Evolutionary conservation across 306 rosid species (phyloP).

Genomic region (Vigna radiata): DNA sequence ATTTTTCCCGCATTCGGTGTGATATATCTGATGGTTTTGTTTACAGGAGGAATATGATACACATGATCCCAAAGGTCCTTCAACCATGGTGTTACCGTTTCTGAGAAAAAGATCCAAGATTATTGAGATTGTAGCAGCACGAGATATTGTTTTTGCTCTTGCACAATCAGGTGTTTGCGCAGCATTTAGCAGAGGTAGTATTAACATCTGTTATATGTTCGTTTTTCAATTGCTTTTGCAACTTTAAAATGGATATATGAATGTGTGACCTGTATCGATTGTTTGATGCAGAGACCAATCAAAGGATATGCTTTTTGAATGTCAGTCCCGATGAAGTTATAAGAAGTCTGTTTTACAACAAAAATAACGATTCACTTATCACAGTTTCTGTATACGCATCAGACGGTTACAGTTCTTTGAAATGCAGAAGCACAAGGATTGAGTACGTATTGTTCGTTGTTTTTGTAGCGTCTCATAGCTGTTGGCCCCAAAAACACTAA

Average conservation of each 20-base stretch:
- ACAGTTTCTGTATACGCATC: conserved; percentile 99
- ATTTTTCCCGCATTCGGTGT: conserved; percentile 2
- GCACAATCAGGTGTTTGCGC: conserved; percentile 76
- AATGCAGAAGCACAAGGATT: conserved; percentile 97
- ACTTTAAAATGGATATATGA: conserved; percentile 36
- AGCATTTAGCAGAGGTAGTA: conserved; percentile 68
- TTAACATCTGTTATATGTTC: not conserved
- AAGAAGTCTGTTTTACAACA: conserved; percentile 94
- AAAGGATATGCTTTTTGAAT: conserved; percentile 93
- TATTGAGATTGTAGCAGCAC: conserved; percentile 70
- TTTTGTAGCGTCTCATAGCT: not conserved
- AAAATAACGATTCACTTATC: conserved; percentile 97
- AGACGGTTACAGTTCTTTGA: conserved; percentile 96
- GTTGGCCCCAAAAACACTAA: not conserved
- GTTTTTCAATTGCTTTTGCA: conserved; percentile 2
- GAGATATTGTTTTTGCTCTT: conserved; percentile 69
- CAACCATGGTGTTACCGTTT: conserved; percentile 57
- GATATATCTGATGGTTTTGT: conserved; percentile 28
- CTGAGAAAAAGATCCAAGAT: conserved; percentile 66
- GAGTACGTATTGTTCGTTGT: conserved; percentile 64
- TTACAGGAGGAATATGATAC: conserved; percentile 70
- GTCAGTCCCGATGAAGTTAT: conserved; percentile 99
- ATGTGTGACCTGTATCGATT: conserved; percentile 34
- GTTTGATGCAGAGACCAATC: conserved; percentile 82
- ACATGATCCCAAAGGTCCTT: conserved; percentile 69